Base-by-base conservation (phyloP, 257 asterid genomes). In the Solanum megistacrolobum region DNA sequence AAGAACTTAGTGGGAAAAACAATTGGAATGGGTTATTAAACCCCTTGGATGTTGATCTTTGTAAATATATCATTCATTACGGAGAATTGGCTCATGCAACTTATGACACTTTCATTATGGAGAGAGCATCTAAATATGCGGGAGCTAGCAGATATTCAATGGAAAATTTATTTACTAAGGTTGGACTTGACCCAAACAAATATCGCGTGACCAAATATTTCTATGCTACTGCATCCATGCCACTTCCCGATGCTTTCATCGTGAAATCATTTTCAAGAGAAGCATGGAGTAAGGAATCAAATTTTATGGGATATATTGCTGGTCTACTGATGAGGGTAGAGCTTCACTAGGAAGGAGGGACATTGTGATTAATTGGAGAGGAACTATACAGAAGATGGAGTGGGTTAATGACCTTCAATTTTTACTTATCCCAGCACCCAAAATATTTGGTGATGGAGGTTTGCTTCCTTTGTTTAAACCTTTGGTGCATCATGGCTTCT, bases 281-380 rank as follows among this genome's bases (percentile, higher is more conserved):
- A 78, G 62, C 84, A 78, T 78, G 84, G 84, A 78, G 65, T 12
- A 78, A 41, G 35, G 84, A 78, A 41, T 78, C 84, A 25, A 78
- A 78, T 78, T 78, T 78, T 41, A 78, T 78, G 84, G 84, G 84
- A 6, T 78, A 12, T 1, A 13, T 78, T 25, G 62, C 84, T 25
- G 84, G 25, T 12, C 84, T 78, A 78, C 84, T 41, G 65, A 78
- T 78, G 84, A 78, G 55, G 84, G 84, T 1, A 78, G 14, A 25
- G 38, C 18, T 78, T 8, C 84, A 41, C 25, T 78, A 2, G 84
- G 65, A 78, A 78, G 84, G 1, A 78, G 84, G 9, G 84, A 78
- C 1, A 78, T 96, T 78, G 85, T 95, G 92, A 52, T 95, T 9
- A 93, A 91, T 36, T 96, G 98, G 99, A 92, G 99, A 86, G 99